Conservation (phyloP, 148 eudicot species). For the Talinum fruticosum region DNA sequence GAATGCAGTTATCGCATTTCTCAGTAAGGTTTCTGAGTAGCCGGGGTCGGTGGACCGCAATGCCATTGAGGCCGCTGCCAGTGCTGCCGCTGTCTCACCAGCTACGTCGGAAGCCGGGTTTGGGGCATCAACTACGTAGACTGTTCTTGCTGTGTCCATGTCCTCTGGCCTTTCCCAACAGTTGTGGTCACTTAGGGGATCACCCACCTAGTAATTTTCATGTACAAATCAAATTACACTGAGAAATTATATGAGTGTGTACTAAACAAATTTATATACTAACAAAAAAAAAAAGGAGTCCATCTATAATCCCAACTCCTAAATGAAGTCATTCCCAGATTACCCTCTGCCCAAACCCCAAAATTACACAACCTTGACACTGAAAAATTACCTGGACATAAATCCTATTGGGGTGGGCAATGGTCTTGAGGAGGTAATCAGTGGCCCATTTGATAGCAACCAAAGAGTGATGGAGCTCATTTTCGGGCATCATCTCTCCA, state of each 20-base stretch:
- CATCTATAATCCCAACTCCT: too few relatives aligned
- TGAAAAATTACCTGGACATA: conserved; percentile 64
- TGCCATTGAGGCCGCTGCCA: conserved; percentile 88
- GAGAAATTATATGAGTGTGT: background rate
- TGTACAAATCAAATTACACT: background rate
- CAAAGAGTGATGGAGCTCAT: conserved; percentile 51
- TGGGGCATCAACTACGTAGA: conserved; percentile 72
- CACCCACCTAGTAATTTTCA: conserved; percentile 53
- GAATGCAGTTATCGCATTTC: conserved; percentile 48
- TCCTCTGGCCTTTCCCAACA: conserved; percentile 99
- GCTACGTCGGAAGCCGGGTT: conserved; percentile 92
- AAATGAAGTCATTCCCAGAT: background rate
- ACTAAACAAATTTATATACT: too few relatives aligned
- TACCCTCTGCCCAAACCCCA: background rate
- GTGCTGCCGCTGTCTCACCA: conserved; percentile 89
- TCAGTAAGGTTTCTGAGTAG: conserved; percentile 60
- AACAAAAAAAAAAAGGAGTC: too few relatives aligned
- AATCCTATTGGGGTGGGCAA: conserved; percentile 61
- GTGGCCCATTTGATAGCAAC: conserved; percentile 75
- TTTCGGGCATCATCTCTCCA: conserved; percentile 63
- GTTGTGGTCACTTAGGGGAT: conserved; percentile 69
- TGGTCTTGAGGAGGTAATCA: conserved; percentile 80
- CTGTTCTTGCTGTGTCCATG: conserved; percentile 87
- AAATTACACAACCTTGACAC: background rate
- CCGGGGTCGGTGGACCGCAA: conserved; percentile 68